Base-by-base conservation (phyloP, 2,329 filamentous ascomycete species). In the Iodosphaeria phyllophila region DNA sequence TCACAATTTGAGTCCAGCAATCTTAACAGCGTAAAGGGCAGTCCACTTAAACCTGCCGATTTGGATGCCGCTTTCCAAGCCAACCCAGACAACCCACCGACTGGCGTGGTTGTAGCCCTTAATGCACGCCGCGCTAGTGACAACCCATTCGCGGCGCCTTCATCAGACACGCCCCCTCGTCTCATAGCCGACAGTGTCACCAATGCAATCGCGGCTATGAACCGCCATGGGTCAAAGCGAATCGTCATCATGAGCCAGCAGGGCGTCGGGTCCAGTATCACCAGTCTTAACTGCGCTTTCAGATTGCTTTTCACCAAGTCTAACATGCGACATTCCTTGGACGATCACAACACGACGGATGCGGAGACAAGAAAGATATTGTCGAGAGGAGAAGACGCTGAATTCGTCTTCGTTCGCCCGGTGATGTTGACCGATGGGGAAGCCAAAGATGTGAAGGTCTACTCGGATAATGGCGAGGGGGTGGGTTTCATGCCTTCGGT, bases 231-330 rank as follows among this genome's bases (percentile, higher is more conserved):
- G 1, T 42, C 48, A 7, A 24, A 31, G 23, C 62, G 58, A 25
- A 34, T 64, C 3, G 47, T 66, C 14, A 44, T 60, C 23, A 52
- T 67, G 41, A 60, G 55, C 8, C 52, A 57, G 2, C 54, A 59
- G 30, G 64, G 63, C 8, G 51, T 55, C 1, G 58, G 54, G 0
- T 39, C 47, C 16, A 64, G 60, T 4, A 56, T 46, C 38, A 14
- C 29, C 0, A 50, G 52, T 24, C 36, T 63, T 29, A 41, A 50
- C 21, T 50, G 44, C 17, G 39, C 53, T 1, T 35, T 64, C 32
- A 47, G 51, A 10, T 28, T 50, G 17, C 30, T 64, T n/a, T 54
- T 68, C 35, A 46, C 39, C 16, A 41, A 56, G 20, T 53, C 48
- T 18, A 54, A 56, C 30, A 61, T 64, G 52, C 42, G 34, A 12